Conservation (phyloP, 352 stramenopile species). For the Phytophthora cryptogea region DNA sequence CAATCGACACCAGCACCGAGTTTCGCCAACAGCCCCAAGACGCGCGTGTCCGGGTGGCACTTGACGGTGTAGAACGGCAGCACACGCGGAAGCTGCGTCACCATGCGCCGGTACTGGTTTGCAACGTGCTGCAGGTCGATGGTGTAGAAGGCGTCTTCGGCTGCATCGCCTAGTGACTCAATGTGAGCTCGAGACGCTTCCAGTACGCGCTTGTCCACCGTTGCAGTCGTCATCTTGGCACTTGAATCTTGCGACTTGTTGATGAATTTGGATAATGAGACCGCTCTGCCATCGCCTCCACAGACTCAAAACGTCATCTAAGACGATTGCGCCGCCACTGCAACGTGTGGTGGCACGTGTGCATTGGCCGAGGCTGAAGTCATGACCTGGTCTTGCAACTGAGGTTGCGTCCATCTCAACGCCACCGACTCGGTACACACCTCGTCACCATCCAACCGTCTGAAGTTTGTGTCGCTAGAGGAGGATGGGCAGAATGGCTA, state of each 20-base stretch:
- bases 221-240: constrained; percentile 10
- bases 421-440: constrained; percentile 5
- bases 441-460: constrained; percentile 6
- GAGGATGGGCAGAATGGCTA: constrained; percentile 15
- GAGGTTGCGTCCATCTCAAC: not conserved
- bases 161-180: constrained; percentile 19
- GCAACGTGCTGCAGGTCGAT: constrained; percentile 58
- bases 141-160: constrained; percentile 71
- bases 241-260: not conserved
- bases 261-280: constrained; percentile 16
- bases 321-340: not conserved
- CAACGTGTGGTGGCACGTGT: constrained; percentile 20
- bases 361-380: constrained; percentile 27
- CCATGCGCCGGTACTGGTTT: constrained; percentile 51
- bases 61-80: constrained; percentile 92
- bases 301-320: not conserved
- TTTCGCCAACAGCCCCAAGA: constrained; percentile 53
- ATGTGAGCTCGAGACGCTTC: constrained; percentile 34
- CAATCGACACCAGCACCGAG: constrained; percentile 85
- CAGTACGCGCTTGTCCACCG: constrained; percentile 15
- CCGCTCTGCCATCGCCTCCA: not conserved
- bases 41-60: constrained; percentile 80
- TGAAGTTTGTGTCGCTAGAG: constrained; percentile 16
- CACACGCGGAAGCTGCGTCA: constrained; percentile 50
- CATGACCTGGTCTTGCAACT: constrained; percentile 17